These are phyloP conservation scores for Starmerella floris DNA, from an alignment of 805 yeast species.

Conservation along the genomic window DNA sequence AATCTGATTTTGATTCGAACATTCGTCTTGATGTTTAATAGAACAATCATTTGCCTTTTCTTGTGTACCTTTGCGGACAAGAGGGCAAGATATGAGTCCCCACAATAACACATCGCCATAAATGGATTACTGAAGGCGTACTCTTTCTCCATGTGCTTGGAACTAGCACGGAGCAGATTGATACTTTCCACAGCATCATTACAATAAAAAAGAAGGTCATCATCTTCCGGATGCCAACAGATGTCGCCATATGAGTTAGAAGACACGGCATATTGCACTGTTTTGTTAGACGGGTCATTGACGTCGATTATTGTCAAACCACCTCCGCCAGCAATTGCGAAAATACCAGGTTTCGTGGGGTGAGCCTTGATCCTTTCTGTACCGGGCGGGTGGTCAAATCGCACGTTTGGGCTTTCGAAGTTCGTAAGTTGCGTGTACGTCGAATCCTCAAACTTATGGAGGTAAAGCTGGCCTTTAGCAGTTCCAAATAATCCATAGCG, in stretches of 20 bases:
- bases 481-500: background rate
- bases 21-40: background rate
- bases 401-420: background rate
- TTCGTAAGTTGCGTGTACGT: background rate
- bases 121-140: background rate
- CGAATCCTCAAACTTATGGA: background rate
- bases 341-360: background rate
- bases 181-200: background rate
- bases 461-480: background rate
- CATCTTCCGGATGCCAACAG: constrained; percentile 9
- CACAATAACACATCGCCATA: constrained; percentile 1
- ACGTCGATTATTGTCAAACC: background rate
- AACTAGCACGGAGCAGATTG: background rate
- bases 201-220: background rate
- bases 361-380: constrained; percentile 1
- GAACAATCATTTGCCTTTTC: constrained; percentile 1
- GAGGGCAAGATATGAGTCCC: background rate
- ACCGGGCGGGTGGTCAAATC: background rate
- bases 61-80: constrained; percentile 3
- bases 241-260: constrained; percentile 3
- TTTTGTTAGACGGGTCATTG: background rate
- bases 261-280: background rate
- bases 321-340: constrained; percentile 1
- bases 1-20: background rate
- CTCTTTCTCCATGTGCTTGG: background rate